A percentile compares a stretch with the other conserved stretches of the same genome.
phyloP scores from a whole-genome alignment of 257 asterid genomes.

The Ligustrum vulgare region DNA sequence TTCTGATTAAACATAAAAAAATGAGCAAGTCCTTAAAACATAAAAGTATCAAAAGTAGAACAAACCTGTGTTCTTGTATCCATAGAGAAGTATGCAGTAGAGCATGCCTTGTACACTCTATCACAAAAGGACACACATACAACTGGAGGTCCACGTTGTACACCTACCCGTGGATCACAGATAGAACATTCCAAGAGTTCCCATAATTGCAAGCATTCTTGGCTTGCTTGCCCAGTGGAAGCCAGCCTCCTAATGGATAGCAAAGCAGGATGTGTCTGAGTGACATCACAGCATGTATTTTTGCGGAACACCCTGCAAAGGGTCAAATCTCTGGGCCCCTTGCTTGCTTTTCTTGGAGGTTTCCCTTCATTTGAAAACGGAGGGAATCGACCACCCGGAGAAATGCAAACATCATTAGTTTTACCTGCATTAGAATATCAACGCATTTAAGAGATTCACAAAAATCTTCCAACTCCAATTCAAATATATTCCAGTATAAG shows the following conservation, averaged over 20 bases:
- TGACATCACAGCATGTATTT: slow-evolving; percentile 85
- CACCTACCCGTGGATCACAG: slow-evolving; percentile 88
- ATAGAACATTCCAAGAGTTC: slow-evolving; percentile 89
- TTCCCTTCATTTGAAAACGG: slow-evolving; percentile 75
- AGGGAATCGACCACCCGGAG: slow-evolving; percentile 92
- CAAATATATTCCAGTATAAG: neutral
- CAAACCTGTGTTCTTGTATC: slow-evolving; percentile 88
- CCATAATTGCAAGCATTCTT: slow-evolving; percentile 95
- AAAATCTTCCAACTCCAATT: neutral
- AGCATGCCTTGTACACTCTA: slow-evolving; percentile 76
- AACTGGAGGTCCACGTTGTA: slow-evolving; percentile 76
- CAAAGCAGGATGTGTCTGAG: slow-evolving; percentile 88
- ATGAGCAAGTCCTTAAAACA: neutral
- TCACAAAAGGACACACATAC: slow-evolving; percentile 81
- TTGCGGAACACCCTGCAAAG: slow-evolving; percentile 91
- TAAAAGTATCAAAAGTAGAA: neutral
- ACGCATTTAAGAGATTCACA: neutral
- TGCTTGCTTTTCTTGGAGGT: slow-evolving; percentile 76
- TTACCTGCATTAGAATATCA: slow-evolving; percentile 50
- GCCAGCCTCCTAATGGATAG: slow-evolving; percentile 80
- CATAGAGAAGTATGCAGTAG: slow-evolving; percentile 74
- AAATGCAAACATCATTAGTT: slow-evolving; percentile 67
- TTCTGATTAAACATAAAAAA: slow-evolving; percentile 31
- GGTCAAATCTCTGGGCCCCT: slow-evolving; percentile 79
- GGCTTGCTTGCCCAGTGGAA: slow-evolving; percentile 92